A percentile compares a stretch with the other conserved stretches of the same genome.
These are phyloP conservation scores for Drechslerella dactyloides DNA, from an alignment of 2,329 filamentous ascomycete species.

Conservation along the genomic window DNA sequence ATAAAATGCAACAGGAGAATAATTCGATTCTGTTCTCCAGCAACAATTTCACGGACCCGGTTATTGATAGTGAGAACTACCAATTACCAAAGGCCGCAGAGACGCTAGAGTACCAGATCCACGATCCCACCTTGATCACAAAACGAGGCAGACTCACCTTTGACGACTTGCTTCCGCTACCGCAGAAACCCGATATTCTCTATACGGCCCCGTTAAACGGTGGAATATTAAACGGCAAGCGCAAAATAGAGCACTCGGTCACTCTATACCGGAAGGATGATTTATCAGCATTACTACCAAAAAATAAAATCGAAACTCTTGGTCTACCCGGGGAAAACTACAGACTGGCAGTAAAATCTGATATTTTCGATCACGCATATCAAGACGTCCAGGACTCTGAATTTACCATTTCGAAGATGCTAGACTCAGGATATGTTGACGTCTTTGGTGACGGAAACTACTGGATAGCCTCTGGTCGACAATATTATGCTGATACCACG, in stretches of 20 bases:
- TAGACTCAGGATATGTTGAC: constrained; percentile 4
- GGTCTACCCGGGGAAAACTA: constrained; percentile 7
- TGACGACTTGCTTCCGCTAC: not conserved
- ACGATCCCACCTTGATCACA: not conserved
- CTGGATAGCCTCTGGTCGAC: constrained; percentile 7
- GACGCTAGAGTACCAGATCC: constrained; percentile 1
- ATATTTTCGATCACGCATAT: constrained; percentile 8
- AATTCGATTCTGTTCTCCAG: not conserved
- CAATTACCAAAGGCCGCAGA: not conserved
- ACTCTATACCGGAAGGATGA: constrained; percentile 10
- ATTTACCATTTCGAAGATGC: constrained; percentile 2
- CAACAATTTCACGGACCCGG: not conserved
- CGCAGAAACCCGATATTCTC: not conserved
- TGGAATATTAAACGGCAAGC: constrained; percentile 1
- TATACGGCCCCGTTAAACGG: constrained; percentile 1
- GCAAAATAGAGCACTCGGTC: constrained; percentile 5
- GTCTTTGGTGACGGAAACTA: constrained; percentile 3
- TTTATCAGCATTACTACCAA: constrained; percentile 1
- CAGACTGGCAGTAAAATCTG: constrained; percentile 1
- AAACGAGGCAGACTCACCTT: not conserved
- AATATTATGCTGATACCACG: not conserved
- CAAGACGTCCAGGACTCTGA: constrained; percentile 7
- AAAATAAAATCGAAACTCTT: constrained; percentile 1
- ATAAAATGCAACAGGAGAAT: not conserved
- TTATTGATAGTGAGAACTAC: constrained; percentile 3